Conservation (phyloP, 148 eudicot genomes). For the Diospyros kaki region DNA sequence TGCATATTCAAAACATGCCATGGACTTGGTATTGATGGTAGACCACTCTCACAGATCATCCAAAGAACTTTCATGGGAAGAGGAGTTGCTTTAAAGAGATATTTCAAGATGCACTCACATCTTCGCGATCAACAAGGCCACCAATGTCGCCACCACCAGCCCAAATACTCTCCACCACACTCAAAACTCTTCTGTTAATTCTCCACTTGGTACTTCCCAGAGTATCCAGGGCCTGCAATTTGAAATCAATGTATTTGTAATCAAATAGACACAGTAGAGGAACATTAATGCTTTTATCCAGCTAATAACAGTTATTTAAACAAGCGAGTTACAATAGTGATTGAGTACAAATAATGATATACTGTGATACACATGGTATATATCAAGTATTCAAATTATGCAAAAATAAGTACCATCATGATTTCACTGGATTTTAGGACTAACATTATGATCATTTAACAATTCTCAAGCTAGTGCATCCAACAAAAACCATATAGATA, state of each 20-base stretch:
- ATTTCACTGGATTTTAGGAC: not conserved
- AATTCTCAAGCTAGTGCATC: not conserved
- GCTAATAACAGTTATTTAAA: not conserved
- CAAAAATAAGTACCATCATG: not conserved
- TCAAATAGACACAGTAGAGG: slow-evolving; percentile 1
- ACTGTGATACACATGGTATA: not conserved
- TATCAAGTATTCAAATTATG: not conserved
- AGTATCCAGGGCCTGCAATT: slow-evolving; percentile 73
- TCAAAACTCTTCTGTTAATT: slow-evolving; percentile 58
- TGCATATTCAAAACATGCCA: not conserved
- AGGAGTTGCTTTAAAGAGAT: not conserved
- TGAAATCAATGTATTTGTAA: slow-evolving; percentile 1
- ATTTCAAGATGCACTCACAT: slow-evolving; percentile 49
- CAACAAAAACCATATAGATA: too few relatives aligned
- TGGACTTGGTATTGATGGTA: slow-evolving; percentile 5
- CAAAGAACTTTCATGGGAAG: slow-evolving; percentile 1
- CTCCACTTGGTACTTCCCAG: slow-evolving; percentile 91
- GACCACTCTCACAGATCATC: not conserved
- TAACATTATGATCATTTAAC: not conserved
- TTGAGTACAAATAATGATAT: not conserved
- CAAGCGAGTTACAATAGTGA: slow-evolving; percentile 1
- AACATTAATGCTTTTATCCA: not conserved
- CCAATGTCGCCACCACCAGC: slow-evolving; percentile 73
- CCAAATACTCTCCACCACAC: slow-evolving; percentile 83
- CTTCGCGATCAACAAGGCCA: slow-evolving; percentile 69